Base-by-base conservation (phyloP, 1,284 basidiomycete genomes). In the Fereydounia khargensis region DNA sequence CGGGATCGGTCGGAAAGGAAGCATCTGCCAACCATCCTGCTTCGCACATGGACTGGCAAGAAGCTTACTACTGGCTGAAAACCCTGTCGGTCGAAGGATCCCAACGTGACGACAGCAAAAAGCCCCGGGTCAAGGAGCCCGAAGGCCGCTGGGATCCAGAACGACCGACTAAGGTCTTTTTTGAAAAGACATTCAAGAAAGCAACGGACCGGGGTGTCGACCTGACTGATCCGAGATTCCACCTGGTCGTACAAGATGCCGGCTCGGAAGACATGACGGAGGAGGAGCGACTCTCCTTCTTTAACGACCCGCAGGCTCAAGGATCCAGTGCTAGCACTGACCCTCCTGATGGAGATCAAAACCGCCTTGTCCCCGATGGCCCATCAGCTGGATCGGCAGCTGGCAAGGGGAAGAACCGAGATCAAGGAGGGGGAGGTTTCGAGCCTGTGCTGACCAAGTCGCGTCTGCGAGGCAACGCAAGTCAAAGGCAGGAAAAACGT, bases 151-250 rank as follows among this genome's bases (percentile, higher is more conserved):
- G 50, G 54, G 61, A 61, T 39, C 58, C 61, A 1, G 53, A 61
- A 35, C 41, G 61, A 21, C 49, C 57, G 18, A 52, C 35, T 10
- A 56, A 50, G 2, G 39, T 51, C 14, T 54, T 58, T 21, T 65
- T 55, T 39, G 62, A 65, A 11, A 65, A 65, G 35, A 44, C 47
- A 31, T 59, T 64, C 42, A 46, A 39, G 32, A 57, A 46, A 14
- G 61, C 44, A 13, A 39, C 38, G 17, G 54, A 58, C 42, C 37
- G 42, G 30, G 32, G 27, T 4, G 58, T 65, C 25, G 47, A 65
- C 23, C 43, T 58, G 20, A 42, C 35, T 0, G 59, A 65, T 31
- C 33, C 62, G 1, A 45, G 62, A 1, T 65, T 43, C 25, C 59
- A 65, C 23, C 47, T 47, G 6, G 47, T 65, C 9, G 43, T 58